Conservation (phyloP, 495 filamentous ascomycete species). For the Trichocladium antarcticum region DNA sequence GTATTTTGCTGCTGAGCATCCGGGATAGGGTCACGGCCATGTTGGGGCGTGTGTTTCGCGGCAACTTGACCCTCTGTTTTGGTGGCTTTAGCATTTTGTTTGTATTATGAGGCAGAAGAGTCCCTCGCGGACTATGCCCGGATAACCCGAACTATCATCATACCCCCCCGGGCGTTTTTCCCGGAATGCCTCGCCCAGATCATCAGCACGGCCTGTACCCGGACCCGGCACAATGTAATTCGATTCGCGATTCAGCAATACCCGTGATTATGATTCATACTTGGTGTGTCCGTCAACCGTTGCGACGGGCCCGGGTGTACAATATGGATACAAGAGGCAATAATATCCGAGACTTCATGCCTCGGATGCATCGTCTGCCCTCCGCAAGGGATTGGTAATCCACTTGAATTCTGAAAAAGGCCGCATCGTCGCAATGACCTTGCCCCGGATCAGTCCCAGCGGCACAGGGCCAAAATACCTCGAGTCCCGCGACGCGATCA, state of each 20-base stretch:
- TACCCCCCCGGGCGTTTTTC: conserved; percentile 2
- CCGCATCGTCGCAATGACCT: conserved; percentile 59
- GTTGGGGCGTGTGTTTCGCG: background rate
- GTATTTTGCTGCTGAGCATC: conserved; percentile 9
- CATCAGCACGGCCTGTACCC: background rate
- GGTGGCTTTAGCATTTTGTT: conserved; percentile 14
- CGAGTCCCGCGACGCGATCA: conserved; percentile 73
- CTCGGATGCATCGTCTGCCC: background rate
- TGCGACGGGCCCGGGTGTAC: too few species aligned
- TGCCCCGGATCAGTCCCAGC: conserved; percentile 71
- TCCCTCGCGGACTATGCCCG: background rate
- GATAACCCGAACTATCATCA: conserved; percentile 1
- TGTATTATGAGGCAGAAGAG: conserved; percentile 14
- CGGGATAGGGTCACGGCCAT: conserved; percentile 3
- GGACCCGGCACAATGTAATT: conserved; percentile 23
- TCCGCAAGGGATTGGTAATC: conserved; percentile 22
- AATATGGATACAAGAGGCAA: too few species aligned
- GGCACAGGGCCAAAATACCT: conserved; percentile 77
- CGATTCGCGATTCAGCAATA: too few species aligned
- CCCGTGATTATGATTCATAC: too few species aligned
- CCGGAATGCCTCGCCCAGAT: conserved; percentile 1
- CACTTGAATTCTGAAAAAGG: conserved; percentile 32
- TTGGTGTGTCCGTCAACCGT: too few species aligned
- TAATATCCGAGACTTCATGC: background rate
- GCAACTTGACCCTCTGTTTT: background rate